Conservation (phyloP, 441 rosid species). For the Bocquillonia castaneifolia region DNA sequence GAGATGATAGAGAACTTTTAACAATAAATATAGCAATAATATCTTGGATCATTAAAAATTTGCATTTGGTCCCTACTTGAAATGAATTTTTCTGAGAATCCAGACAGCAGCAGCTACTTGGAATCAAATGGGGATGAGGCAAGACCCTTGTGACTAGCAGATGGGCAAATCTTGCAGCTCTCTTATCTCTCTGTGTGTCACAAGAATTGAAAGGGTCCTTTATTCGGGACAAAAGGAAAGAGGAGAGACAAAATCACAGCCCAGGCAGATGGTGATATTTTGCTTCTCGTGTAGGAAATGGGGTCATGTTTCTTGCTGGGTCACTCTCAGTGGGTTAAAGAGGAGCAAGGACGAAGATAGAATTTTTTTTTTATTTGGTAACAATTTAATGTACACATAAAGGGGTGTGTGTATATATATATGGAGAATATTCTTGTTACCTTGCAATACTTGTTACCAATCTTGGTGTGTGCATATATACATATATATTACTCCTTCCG, state of each 20-base stretch:
- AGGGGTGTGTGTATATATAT: no score
- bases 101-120: background rate
- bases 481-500: no score
- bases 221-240: background rate
- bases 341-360: background rate
- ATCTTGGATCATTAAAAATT: background rate
- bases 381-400: background rate
- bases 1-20: constrained; percentile 1
- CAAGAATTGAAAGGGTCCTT: background rate
- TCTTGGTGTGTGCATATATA: background rate
- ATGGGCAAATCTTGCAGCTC: constrained; percentile 3
- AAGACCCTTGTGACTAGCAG: constrained; percentile 19
- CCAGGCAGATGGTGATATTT: constrained; percentile 17
- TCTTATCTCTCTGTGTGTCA: background rate
- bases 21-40: background rate
- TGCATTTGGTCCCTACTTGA: constrained; percentile 6
- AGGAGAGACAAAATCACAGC: constrained; percentile 12
- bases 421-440: background rate
- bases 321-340: constrained; percentile 4
- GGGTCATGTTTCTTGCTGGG: background rate
- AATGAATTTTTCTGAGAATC: background rate
- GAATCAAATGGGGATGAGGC: constrained; percentile 1
- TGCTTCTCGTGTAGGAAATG: background rate
- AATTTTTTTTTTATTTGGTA: background rate
- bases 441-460: background rate